Evolutionary conservation across 805 yeast species (phyloP).

Genomic region (Nakazawaea populi): DNA sequence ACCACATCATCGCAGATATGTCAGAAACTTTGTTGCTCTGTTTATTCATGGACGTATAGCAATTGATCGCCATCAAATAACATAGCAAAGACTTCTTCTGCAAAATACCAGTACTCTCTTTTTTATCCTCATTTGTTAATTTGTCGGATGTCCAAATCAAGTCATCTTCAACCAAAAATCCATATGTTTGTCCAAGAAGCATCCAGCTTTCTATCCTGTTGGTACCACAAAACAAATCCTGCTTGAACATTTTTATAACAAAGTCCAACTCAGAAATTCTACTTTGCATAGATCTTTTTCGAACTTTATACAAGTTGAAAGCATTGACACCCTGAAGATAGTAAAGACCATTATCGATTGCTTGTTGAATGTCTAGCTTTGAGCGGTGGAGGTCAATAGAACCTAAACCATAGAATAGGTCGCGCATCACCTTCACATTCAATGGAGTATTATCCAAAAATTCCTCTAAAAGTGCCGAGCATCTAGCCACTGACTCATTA

Average conservation of each 20-base stretch:
- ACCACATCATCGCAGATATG: constrained; percentile 40
- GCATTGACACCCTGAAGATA: constrained; percentile 63
- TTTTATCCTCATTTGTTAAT: constrained; percentile 55
- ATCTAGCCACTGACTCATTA: constrained; percentile 37
- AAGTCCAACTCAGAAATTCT: constrained; percentile 76
- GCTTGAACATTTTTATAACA: constrained; percentile 57
- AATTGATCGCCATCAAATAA: constrained; percentile 65
- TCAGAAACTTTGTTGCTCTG: constrained; percentile 18
- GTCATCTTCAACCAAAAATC: constrained; percentile 80
- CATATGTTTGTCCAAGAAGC: constrained; percentile 72
- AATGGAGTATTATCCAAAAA: constrained; percentile 41
- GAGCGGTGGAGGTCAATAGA: constrained; percentile 24
- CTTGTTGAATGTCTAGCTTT: constrained; percentile 24
- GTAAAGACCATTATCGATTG: constrained; percentile 54
- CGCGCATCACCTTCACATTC: constrained; percentile 37
- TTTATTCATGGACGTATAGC: constrained; percentile 18
- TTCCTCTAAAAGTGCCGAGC: constrained; percentile 36
- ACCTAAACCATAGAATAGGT: constrained; percentile 47
- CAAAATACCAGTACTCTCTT: constrained; percentile 49
- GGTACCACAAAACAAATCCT: constrained; percentile 64
- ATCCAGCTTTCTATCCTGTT: constrained; percentile 82
- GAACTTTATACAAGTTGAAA: constrained; percentile 58
- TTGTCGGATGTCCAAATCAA: constrained; percentile 90
- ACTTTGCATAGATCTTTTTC: constrained; percentile 76
- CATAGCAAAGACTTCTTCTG: constrained; percentile 72